A percentile compares a stretch with the other conserved stretches of the same genome.
Conservation (phyloP, 176 grass and related monocot genomes). For the Cocos nucifera region DNA sequence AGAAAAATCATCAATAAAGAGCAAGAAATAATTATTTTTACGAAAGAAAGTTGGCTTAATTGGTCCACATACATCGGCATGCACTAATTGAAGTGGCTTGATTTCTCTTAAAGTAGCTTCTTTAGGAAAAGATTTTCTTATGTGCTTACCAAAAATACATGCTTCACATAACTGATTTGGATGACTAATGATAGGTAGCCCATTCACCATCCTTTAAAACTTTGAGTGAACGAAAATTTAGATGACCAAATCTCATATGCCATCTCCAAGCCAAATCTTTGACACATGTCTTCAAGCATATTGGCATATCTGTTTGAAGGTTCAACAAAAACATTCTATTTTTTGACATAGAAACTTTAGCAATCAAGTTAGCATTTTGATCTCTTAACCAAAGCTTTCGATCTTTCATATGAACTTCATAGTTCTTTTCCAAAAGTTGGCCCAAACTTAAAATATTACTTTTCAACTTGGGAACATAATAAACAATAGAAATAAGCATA, state of each 20-base stretch:
- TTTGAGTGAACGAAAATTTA: not conserved
- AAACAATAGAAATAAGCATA: too few relatives aligned
- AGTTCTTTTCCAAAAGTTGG: too few relatives aligned
- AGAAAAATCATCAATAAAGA: slow-evolving; percentile 2
- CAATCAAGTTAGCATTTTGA: too few relatives aligned
- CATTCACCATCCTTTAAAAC: not conserved
- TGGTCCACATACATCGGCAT: not conserved
- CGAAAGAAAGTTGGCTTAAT: not conserved
- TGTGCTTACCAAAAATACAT: not conserved
- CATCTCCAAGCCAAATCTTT: not conserved
- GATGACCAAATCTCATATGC: not conserved
- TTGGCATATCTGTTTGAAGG: too few relatives aligned
- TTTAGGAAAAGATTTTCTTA: not conserved
- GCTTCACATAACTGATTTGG: not conserved
- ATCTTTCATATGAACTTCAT: too few relatives aligned
- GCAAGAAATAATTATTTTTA: not conserved
- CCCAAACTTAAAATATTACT: too few relatives aligned
- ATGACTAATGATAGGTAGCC: not conserved
- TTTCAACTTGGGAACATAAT: too few relatives aligned
- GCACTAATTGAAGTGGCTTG: not conserved
- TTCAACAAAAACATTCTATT: too few relatives aligned
- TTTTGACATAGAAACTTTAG: too few relatives aligned
- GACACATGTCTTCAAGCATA: too few relatives aligned
- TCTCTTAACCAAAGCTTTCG: too few relatives aligned
- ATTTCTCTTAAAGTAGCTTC: not conserved